phyloP scores from a whole-genome alignment of 805 yeast genomes.

The Monosporozyma aquatica region DNA sequence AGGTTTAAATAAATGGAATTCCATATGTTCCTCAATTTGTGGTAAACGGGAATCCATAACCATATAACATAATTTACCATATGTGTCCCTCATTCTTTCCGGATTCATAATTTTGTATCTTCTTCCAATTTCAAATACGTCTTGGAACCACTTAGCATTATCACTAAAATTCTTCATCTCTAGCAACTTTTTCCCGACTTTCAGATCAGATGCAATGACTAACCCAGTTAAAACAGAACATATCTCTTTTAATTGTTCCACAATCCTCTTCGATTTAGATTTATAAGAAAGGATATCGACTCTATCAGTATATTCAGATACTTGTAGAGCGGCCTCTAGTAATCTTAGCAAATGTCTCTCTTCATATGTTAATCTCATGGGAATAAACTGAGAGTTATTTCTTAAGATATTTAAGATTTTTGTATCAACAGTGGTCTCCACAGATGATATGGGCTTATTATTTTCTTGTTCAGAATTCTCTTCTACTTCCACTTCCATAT shows the following conservation, averaged over 20 bases:
- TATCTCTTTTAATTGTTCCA: constrained; percentile 62
- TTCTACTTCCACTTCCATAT: constrained; percentile 8
- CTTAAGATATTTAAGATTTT: constrained; percentile 34
- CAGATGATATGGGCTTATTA: background rate
- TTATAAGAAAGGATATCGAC: constrained; percentile 62
- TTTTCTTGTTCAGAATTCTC: constrained; percentile 14
- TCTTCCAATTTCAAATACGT: constrained; percentile 67
- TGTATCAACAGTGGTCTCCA: constrained; percentile 15
- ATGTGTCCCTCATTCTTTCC: constrained; percentile 67
- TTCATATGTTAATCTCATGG: constrained; percentile 55
- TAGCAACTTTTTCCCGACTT: constrained; percentile 54
- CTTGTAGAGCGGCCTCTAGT: constrained; percentile 68
- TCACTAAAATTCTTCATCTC: constrained; percentile 59
- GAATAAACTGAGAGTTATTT: constrained; percentile 47
- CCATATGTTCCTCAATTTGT: constrained; percentile 61
- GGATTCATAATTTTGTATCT: constrained; percentile 81
- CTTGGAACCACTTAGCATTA: constrained; percentile 65
- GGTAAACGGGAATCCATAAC: constrained; percentile 76
- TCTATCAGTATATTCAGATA: constrained; percentile 70
- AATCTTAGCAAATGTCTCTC: constrained; percentile 61
- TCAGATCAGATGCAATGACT: constrained; percentile 69
- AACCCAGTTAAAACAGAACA: constrained; percentile 73
- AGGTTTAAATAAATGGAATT: constrained; percentile 67
- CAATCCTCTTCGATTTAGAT: constrained; percentile 62
- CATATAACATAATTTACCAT: constrained; percentile 75